Evolutionary conservation across 2,329 filamentous ascomycete species (phyloP).

Genomic region (Erysiphe pisi): DNA sequence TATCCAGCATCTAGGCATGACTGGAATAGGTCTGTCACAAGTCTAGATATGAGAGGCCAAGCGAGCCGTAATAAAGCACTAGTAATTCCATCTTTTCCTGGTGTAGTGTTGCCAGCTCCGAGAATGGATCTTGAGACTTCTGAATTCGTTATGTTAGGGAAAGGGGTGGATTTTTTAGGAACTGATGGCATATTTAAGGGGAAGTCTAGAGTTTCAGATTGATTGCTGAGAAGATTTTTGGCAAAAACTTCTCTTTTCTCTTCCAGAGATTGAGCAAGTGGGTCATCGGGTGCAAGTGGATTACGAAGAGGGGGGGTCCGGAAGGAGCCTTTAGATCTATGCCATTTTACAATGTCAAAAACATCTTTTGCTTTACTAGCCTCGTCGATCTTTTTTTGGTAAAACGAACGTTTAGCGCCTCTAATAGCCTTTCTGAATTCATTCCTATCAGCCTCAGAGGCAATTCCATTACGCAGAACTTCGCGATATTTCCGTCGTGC

Average conservation of each 20-base stretch:
- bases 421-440: not conserved
- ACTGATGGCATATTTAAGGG: not conserved
- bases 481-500: not conserved
- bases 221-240: not conserved
- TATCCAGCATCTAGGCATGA: not conserved
- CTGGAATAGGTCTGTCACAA: not conserved
- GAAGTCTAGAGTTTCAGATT: not conserved
- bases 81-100: not conserved
- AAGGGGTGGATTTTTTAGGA: not conserved
- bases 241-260: not conserved
- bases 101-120: conserved; percentile 12
- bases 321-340: not conserved
- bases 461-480: not conserved
- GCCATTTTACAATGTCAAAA: not conserved
- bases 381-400: not conserved
- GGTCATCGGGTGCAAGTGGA: too few species aligned
- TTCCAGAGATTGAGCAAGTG: not conserved
- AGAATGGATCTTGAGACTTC: not conserved
- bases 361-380: not conserved
- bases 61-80: not conserved
- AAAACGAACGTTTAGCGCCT: not conserved
- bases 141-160: not conserved
- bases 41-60: not conserved
- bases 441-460: not conserved
- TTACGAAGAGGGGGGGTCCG: not conserved